Conservation (phyloP, 768 basidiomycete species). For the Collybia mongolica region DNA sequence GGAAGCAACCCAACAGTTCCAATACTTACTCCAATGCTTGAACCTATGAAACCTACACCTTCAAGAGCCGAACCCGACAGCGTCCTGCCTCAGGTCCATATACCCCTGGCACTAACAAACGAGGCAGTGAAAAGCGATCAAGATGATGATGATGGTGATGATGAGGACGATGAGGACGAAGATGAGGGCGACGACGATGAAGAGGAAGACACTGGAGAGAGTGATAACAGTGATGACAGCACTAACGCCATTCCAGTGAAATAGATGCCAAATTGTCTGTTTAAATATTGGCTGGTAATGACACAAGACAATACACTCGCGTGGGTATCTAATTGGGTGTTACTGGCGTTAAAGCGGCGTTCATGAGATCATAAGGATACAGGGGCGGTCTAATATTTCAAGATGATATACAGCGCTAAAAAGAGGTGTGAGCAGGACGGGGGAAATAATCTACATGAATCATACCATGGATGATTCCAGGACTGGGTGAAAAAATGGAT, state of each 20-base stretch:
- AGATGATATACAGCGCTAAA: constrained; percentile 76
- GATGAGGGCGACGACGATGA: constrained; percentile 21
- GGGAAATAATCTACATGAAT: background rate
- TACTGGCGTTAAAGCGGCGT: constrained; percentile 1
- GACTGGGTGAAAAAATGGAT: constrained; percentile 37
- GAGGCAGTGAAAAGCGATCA: background rate
- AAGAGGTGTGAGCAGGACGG: constrained; percentile 11
- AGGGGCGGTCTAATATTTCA: constrained; percentile 55
- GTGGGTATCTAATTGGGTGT: constrained; percentile 11
- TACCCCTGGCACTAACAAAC: too few species aligned
- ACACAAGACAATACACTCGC: background rate
- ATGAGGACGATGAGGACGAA: background rate
- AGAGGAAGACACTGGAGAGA: constrained; percentile 9
- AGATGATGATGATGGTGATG: background rate
- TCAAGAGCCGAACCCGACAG: too few species aligned
- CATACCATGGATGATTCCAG: constrained; percentile 74
- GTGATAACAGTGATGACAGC: background rate
- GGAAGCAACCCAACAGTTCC: too few species aligned
- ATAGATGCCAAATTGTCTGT: background rate
- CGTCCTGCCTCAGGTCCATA: too few species aligned
- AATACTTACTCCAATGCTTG: too few species aligned
- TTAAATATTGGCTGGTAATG: constrained; percentile 64
- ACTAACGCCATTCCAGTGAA: background rate
- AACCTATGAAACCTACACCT: too few species aligned
- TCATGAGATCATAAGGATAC: constrained; percentile 4